Evolutionary conservation across 805 yeast genomes (phyloP).

Genomic region (Pichia eremophila): DNA sequence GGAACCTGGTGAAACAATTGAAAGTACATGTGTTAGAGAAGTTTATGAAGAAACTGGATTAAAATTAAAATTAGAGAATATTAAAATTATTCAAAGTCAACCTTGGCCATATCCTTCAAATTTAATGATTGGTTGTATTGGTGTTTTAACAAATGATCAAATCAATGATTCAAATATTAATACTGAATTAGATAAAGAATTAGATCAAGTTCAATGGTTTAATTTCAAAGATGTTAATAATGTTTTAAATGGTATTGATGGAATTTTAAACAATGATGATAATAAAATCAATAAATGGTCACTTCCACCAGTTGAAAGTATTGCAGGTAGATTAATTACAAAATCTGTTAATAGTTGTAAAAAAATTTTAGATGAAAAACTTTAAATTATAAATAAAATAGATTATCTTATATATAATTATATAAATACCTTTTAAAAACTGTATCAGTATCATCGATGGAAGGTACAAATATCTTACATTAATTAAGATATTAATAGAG

Average conservation of each 20-base stretch:
- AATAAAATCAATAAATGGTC: neutral
- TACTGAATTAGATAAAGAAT: slow-evolving; percentile 77
- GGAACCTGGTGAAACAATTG: slow-evolving; percentile 92
- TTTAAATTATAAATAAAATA: neutral
- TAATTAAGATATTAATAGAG: no score
- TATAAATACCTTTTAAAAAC: no score
- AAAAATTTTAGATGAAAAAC: neutral
- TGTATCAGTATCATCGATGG: no score
- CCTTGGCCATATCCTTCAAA: slow-evolving; percentile 98
- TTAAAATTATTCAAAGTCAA: slow-evolving; percentile 63
- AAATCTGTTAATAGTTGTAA: neutral
- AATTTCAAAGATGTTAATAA: slow-evolving; percentile 40
- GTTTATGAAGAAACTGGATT: slow-evolving; percentile 96
- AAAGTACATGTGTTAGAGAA: slow-evolving; percentile 79
- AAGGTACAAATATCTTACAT: no score
- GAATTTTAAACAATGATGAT: neutral
- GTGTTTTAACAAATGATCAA: slow-evolving; percentile 62
- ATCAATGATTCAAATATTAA: slow-evolving; percentile 48
- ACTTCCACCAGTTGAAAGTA: slow-evolving; percentile 6
- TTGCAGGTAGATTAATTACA: slow-evolving; percentile 4
- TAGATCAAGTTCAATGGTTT: slow-evolving; percentile 83
- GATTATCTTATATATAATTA: neutral
- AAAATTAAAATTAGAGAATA: slow-evolving; percentile 34
- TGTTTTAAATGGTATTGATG: slow-evolving; percentile 6
- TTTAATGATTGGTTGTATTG: slow-evolving; percentile 89